Base-by-base conservation (phyloP, 1,284 basidiomycete species). In the Cryptococcus sp. region DNA sequence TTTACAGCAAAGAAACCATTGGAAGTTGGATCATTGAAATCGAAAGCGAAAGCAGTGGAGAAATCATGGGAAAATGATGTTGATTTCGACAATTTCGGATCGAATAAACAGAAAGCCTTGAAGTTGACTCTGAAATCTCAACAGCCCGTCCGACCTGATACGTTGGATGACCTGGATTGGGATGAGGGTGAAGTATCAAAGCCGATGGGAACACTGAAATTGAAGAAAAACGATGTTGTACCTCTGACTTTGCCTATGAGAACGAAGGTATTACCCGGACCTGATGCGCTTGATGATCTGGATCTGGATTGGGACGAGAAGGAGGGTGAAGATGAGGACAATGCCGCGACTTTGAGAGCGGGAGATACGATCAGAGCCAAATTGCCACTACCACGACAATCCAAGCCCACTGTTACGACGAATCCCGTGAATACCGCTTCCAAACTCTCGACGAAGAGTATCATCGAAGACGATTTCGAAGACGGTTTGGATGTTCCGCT, bases 281-380 rank as follows among this genome's bases (percentile, higher is more conserved):
- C 67, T 10, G 58, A 70, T 46, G 71, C 66, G 0, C 58, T 74
- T 7, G 72, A 65, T 44, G 67, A 70, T 42, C 55, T 70, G n/a
- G 62, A 61, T n/a, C 37, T 35, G 8, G 65, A 66, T n/a, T 10
- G 10, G 38, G 38, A 41, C 38, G 38, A 41, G 38, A 66, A 73
- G n/a, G 62, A 67, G n/a, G 70, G 68, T 14, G 38, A 41, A n/a
- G 67, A 73, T n/a, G 62, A 67, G n/a, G 70, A 69, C 14, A 60
- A 71, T 44, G 66, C 74, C 48, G 68, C 65, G 13, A 75, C 74
- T 1, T 52, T 77, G 41, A 73, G 72, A 59, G 73, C 72, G 7
- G 66, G 70, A 7, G 68, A 67, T 0, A 71, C 70, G 5, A 57
- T 73, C 52, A 73, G 71, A 63, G 73, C 71, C 11, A 61, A 70